Evolutionary conservation across 2,329 filamentous ascomycete genomes (phyloP), one percentile per base, ranked within the genome.

Genomic region (Trichoderma arundinaceum): DNA sequence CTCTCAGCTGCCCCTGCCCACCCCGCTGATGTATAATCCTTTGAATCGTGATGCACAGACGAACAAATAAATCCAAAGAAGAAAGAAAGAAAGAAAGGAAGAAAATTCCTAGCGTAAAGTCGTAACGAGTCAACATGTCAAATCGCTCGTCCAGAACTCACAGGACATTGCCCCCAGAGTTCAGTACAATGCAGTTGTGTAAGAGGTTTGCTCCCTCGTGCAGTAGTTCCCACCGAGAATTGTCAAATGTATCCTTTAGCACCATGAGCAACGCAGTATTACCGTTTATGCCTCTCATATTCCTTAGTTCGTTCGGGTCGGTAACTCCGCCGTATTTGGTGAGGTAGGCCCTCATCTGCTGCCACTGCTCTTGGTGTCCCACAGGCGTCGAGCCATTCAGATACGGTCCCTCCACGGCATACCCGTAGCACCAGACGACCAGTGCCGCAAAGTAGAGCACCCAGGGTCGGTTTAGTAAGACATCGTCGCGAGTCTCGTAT

Each of bases 371-470:
- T 13, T 88, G 84, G 56, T 83, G 83, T 1, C 82, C 89, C 43
- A 76, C 77, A 64, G 91, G 86, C 19, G 80, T 78, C 71, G 78
- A 83, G 58, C 78, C 73, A 4, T 77, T 78, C 7, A 83, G 80
- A 65, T 91, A 86, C 0, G 92, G 86, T 0, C 95, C 95, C 71
- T 98, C 95, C 19, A 96, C 81, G 0, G 94, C 93, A 74, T 89
- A 97, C 2, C 94, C 94, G 73, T 98, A 99, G 67, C 89, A 92
- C 95, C 95, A 99, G 1, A 98, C 91, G 22, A 97, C 92, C 13
- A 99, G 83, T 0, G 90, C 89, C 0, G 95, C 92, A 74, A 97
- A 96, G 78, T 97, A 99, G 59, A 98, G 82, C 10, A 97, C 93
- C 94, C 95, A 99, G 0, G 94, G 92, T 15, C 95, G 85, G 73